Conservation (phyloP, 73 alveolate species). For the Paramecium sexaurelia region DNA sequence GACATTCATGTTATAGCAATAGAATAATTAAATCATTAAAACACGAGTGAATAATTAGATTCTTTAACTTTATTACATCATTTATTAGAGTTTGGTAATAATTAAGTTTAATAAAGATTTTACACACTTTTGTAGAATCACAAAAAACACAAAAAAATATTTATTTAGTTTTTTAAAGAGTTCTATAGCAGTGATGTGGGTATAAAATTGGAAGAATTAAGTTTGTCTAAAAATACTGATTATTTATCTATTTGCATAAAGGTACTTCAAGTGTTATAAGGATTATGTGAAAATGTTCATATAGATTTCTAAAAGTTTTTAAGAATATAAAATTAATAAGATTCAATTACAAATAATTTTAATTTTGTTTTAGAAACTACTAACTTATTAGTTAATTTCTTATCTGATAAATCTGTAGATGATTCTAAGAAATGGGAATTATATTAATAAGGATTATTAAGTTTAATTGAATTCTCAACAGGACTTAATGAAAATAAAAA, state of each 20-base stretch:
- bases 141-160: not conserved
- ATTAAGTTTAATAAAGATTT: not conserved
- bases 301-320: not conserved
- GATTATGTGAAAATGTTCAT: slow-evolving; percentile 34
- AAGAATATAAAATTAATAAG: not conserved
- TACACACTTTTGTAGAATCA: not conserved
- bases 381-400: not conserved
- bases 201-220: not conserved
- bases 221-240: not conserved
- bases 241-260: not conserved
- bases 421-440: not conserved
- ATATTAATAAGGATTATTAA: not conserved
- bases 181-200: not conserved
- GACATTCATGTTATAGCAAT: not conserved
- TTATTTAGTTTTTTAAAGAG: not conserved
- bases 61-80: not conserved
- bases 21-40: not conserved
- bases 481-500: not conserved
- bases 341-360: not conserved
- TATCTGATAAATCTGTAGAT: not conserved
- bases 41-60: not conserved
- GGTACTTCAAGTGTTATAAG: not conserved
- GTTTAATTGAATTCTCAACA: slow-evolving; percentile 2
- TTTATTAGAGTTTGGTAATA: slow-evolving; percentile 27
- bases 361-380: slow-evolving; percentile 17